phyloP scores from a whole-genome alignment of 2,329 filamentous ascomycete genomes.

The Chrysoporthe deuterocubensis region DNA sequence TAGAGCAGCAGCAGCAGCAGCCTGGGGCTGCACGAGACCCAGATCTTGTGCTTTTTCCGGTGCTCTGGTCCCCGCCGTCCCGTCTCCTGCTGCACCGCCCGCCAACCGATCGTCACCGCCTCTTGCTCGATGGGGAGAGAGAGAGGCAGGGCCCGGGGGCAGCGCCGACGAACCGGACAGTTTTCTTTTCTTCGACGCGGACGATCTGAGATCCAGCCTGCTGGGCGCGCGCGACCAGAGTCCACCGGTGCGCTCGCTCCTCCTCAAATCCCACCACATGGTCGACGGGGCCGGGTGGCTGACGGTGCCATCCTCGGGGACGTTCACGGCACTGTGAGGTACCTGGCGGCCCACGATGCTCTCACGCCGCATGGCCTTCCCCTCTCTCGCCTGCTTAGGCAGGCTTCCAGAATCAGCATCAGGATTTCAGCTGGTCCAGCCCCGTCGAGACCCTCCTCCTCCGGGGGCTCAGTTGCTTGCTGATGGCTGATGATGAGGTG shows the following conservation, averaged over 20 bases:
- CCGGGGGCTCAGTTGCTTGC: background rate
- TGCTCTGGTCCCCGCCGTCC: background rate
- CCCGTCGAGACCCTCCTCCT: background rate
- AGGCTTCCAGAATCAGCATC: background rate
- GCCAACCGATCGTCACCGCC: conserved; percentile 17
- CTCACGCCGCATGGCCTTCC: background rate
- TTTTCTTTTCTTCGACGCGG: background rate
- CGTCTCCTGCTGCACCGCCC: background rate
- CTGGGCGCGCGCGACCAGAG: background rate
- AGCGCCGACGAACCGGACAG: background rate
- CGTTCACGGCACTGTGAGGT: background rate
- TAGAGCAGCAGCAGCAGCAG: conserved; percentile 7
- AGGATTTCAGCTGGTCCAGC: background rate
- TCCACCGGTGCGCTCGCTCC: background rate
- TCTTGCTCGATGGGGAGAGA: conserved; percentile 5
- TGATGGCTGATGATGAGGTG: conserved; percentile 8
- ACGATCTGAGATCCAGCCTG: background rate
- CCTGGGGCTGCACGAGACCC: background rate
- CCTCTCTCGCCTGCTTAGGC: too few species aligned
- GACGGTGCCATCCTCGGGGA: background rate
- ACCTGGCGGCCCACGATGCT: background rate
- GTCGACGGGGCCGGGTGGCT: background rate
- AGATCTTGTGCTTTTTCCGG: background rate
- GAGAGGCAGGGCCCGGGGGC: background rate
- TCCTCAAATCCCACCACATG: background rate